Evolutionary conservation across 1,284 basidiomycete genomes (phyloP).

Genomic region (Xanthoconium separans): DNA sequence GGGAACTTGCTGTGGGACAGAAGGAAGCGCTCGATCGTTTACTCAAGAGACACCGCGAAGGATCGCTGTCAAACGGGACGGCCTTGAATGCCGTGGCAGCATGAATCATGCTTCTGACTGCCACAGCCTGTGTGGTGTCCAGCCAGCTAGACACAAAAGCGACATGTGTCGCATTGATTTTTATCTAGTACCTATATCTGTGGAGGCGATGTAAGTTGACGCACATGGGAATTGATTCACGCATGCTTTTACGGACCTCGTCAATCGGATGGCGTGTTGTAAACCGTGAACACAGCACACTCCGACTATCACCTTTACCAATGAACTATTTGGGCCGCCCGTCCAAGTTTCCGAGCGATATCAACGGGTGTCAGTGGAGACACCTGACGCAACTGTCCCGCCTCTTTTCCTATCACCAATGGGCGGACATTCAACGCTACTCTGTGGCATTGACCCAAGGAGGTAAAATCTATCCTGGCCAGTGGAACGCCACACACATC

Average conservation of each 20-base stretch:
- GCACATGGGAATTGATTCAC: background rate
- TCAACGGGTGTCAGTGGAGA: too few relatives aligned
- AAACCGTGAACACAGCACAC: too few relatives aligned
- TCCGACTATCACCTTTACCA: too few relatives aligned
- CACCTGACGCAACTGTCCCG: too few relatives aligned
- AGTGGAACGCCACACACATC: too few relatives aligned
- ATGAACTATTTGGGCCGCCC: too few relatives aligned
- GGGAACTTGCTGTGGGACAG: slow-evolving; percentile 85
- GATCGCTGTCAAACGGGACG: slow-evolving; percentile 20
- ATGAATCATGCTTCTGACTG: background rate
- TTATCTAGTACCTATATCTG: slow-evolving; percentile 12
- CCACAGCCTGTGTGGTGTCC: background rate
- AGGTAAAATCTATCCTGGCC: too few relatives aligned
- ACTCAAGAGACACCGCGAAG: slow-evolving; percentile 69
- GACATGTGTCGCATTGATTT: slow-evolving; percentile 7
- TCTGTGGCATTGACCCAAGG: too few relatives aligned
- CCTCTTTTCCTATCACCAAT: too few relatives aligned
- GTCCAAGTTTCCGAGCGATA: too few relatives aligned
- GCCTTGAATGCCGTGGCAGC: slow-evolving; percentile 4
- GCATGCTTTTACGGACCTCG: background rate
- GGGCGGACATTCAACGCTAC: too few relatives aligned
- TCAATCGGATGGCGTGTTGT: background rate
- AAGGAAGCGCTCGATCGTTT: slow-evolving; percentile 84
- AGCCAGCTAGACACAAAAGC: slow-evolving; percentile 16
- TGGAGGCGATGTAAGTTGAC: slow-evolving; percentile 10